phyloP scores from a whole-genome alignment of 768 basidiomycete species.

The Leccinum subgranulosum region DNA sequence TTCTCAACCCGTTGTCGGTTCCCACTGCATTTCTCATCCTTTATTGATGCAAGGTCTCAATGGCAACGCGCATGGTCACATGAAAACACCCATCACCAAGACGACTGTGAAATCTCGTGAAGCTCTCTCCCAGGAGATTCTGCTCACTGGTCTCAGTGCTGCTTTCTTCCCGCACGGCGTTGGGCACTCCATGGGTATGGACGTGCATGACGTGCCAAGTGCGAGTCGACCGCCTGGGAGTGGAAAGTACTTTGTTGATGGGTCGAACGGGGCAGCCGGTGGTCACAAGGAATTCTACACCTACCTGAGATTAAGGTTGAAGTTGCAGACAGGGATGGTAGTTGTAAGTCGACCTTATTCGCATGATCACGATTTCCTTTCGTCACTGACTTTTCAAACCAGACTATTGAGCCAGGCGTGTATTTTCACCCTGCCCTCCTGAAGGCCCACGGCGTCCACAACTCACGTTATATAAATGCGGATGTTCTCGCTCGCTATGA shows the following conservation, averaged over 20 bases:
- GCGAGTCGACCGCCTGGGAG: slow-evolving; percentile 72
- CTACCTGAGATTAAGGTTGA: slow-evolving; percentile 75
- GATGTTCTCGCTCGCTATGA: slow-evolving; percentile 48
- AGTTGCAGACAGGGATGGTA: slow-evolving; percentile 78
- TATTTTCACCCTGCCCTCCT: slow-evolving; percentile 84
- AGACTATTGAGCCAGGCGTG: slow-evolving; percentile 91
- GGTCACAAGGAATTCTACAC: slow-evolving; percentile 69
- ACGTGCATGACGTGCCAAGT: slow-evolving; percentile 89
- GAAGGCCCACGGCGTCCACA: slow-evolving; percentile 59
- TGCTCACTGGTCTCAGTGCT: slow-evolving; percentile 70
- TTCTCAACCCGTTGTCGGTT: background rate
- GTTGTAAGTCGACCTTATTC: slow-evolving; percentile 53
- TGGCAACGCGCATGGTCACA: background rate
- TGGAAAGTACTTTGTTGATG: slow-evolving; percentile 57
- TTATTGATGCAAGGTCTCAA: slow-evolving; percentile 4
- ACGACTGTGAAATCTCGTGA: slow-evolving; percentile 10
- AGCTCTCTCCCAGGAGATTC: slow-evolving; percentile 45
- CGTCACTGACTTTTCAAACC: background rate
- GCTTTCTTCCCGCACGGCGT: slow-evolving; percentile 96
- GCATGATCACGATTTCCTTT: background rate
- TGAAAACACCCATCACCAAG: background rate
- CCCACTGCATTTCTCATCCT: background rate
- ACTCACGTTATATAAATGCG: slow-evolving; percentile 42
- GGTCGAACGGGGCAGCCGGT: slow-evolving; percentile 56
- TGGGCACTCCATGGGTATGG: slow-evolving; percentile 88